phyloP scores from a whole-genome alignment of 768 basidiomycete species.

The Mycena maculata region DNA sequence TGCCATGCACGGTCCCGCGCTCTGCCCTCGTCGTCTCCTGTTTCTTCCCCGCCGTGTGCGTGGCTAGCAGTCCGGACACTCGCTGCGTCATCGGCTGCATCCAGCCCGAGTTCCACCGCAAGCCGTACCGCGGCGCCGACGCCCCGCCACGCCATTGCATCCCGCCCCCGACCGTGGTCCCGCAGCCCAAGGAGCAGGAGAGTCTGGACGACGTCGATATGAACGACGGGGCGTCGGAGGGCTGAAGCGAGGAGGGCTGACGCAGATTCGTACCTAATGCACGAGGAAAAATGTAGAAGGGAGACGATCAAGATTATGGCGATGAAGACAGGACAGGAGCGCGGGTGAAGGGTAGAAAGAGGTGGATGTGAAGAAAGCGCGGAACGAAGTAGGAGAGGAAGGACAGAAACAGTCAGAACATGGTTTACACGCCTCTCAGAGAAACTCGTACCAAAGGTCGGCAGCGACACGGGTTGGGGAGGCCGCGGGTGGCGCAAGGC shows the following conservation, averaged over 20 bases:
- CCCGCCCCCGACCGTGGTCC: conserved; percentile 44
- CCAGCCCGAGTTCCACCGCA: conserved; percentile 18
- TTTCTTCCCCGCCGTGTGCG: too few species aligned
- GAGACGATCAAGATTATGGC: too few species aligned
- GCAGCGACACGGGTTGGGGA: conserved; percentile 40
- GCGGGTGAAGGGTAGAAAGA: too few species aligned
- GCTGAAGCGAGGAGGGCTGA: conserved; percentile 5
- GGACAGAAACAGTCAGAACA: too few species aligned
- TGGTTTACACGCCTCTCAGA: too few species aligned
- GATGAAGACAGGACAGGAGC: too few species aligned
- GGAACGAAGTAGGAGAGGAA: too few species aligned
- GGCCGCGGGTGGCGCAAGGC: conserved; percentile 26
- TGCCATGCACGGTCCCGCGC: conserved; percentile 25
- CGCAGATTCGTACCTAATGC: conserved; percentile 21
- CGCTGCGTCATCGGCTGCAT: background rate
- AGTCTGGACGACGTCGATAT: conserved; percentile 39
- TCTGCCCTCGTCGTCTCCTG: too few species aligned
- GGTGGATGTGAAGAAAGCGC: conserved; percentile 13
- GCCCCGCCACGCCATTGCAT: conserved; percentile 43
- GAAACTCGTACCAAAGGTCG: conserved; percentile 45
- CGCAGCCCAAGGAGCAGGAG: conserved; percentile 40
- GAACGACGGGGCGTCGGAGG: conserved; percentile 23
- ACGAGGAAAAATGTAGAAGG: too few species aligned
- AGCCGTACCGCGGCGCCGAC: conserved; percentile 31
- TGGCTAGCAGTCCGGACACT: background rate